Evolutionary conservation across 1,284 basidiomycete species (phyloP).

Genomic region (Cryptococcus sp.): DNA sequence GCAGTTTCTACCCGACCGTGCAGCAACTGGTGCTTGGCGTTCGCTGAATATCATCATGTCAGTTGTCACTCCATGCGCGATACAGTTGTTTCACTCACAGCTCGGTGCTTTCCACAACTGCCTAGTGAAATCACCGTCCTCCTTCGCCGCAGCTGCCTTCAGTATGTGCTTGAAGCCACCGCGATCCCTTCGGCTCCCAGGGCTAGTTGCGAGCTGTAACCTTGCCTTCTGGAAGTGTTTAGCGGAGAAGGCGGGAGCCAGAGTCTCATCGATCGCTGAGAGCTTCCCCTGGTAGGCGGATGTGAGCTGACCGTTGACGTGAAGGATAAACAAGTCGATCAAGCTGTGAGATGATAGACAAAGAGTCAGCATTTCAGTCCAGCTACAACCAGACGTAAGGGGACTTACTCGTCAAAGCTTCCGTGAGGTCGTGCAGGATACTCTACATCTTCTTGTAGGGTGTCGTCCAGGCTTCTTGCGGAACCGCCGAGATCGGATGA

Average conservation of each 20-base stretch:
- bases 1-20: constrained; percentile 53
- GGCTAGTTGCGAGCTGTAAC: constrained; percentile 1
- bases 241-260: constrained; percentile 18
- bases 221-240: constrained; percentile 19
- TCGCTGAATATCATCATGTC: constrained; percentile 11
- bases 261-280: constrained; percentile 24
- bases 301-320: constrained; percentile 33
- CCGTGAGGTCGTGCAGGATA: constrained; percentile 40
- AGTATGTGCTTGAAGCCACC: constrained; percentile 14
- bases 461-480: too few relatives aligned
- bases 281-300: constrained; percentile 6
- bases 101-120: constrained; percentile 18
- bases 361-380: background rate
- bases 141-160: constrained; percentile 1
- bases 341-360: constrained; percentile 30
- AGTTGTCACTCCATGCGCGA: background rate
- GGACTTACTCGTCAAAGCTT: constrained; percentile 34
- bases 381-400: background rate
- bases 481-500: constrained; percentile 7
- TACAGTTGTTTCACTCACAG: constrained; percentile 12
- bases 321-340: constrained; percentile 33
- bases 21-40: constrained; percentile 40
- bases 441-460: constrained; percentile 3
- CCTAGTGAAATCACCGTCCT: constrained; percentile 6
- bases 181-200: constrained; percentile 10